phyloP scores from a whole-genome alignment of 345 rosid species.

The Turritis glabra region DNA sequence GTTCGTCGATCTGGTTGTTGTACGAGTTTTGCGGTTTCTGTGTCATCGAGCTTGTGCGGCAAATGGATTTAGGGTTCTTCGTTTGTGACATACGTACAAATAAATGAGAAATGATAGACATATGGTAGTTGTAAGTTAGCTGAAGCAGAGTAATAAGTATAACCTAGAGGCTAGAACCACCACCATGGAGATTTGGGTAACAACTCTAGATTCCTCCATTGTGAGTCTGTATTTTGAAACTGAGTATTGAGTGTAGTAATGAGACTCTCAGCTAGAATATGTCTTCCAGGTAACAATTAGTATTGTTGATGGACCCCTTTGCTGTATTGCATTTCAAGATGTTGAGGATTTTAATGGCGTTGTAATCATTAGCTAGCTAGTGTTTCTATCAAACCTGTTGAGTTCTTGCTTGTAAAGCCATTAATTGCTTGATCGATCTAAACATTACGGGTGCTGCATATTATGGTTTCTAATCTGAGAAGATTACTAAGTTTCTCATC shows the following conservation, averaged over 20 bases:
- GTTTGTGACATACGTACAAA: not conserved
- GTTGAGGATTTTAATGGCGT: not conserved
- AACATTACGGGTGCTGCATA: not conserved
- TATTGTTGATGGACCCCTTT: not conserved
- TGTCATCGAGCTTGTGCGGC: not conserved
- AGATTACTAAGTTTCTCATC: not conserved
- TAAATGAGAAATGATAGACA: not conserved
- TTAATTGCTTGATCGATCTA: not conserved
- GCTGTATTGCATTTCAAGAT: not conserved
- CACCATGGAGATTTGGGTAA: not conserved
- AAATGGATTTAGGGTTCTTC: slow-evolving; percentile 4
- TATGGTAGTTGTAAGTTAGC: slow-evolving; percentile 5
- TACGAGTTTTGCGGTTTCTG: not conserved
- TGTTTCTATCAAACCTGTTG: not conserved
- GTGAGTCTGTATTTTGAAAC: not conserved
- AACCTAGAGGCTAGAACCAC: not conserved
- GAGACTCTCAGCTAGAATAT: not conserved
- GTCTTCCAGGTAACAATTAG: not conserved
- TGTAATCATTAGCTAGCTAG: not conserved
- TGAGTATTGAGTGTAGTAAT: not conserved
- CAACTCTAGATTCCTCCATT: not conserved
- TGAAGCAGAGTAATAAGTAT: not conserved
- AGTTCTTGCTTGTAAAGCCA: not conserved
- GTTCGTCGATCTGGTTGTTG: slow-evolving; percentile 20
- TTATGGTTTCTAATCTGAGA: not conserved